Evolutionary conservation across 2,329 filamentous ascomycete species (phyloP), one percentile per base, ranked within the genome.

Genomic region (Colletotrichum acutatum): DNA sequence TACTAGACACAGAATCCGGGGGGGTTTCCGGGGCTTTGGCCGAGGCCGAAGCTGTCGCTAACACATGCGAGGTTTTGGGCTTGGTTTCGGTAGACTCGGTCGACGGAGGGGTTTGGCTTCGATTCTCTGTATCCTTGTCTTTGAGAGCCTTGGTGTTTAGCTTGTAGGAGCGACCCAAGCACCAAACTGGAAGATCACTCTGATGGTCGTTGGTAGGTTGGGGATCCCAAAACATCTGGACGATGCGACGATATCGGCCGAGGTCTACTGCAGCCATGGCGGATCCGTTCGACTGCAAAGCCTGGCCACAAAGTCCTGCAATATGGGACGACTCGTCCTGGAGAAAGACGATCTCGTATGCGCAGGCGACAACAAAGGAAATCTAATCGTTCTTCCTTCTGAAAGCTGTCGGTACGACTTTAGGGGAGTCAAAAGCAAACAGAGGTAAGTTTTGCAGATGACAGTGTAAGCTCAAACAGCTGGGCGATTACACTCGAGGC

Each of bases 191-290:
- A 42, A 90, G 87, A 75, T 91, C 88, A 49, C 89, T 87, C 71
- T 84, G 81, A 70, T 91, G 86, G 80, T 97, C 92, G 83, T 98
- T 98, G 75, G 89, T 90, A 6, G 95, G 95, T 75, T 95, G 92
- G 0, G 95, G 95, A 78, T 98, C 95, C 93, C 95, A 98, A 79
- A 98, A 92, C 84, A 94, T 95, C 83, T 96, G 94, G 73, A 98
- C 92, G 77, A 98, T 91, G 75, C 93, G 93, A 83, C 94, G 94
- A 74, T 88, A 88, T 77, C 93, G 92, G 77, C 93, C 90, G 73
- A 97, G 86, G 79, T 97, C 94, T 68, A 93, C 90, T 70, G 89
- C 91, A 46, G 86, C 84, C 75, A 87, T 82, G 16, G 82, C 80
- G 30, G 77, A 78, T 84, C 81, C 80, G 11, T 83, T 74, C 11